Percentiles rank a stretch among this genome's conserved stretches.
Evolutionary conservation across 352 stramenopile species (phyloP).

Genomic region (Saprolegnia diclina): DNA sequence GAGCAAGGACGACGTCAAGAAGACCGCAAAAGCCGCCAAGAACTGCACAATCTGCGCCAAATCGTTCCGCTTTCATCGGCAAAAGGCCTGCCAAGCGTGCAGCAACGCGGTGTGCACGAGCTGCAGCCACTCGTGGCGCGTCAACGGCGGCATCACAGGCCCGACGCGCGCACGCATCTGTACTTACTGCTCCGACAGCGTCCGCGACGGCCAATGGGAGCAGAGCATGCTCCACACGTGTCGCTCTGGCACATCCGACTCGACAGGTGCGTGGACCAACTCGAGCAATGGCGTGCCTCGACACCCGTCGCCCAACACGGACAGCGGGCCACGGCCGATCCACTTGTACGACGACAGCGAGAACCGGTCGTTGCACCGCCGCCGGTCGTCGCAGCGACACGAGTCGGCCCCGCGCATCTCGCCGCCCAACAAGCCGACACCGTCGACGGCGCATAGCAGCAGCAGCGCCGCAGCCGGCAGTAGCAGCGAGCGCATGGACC

Average conservation of each 20-base stretch:
- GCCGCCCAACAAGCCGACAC: conserved; percentile 1
- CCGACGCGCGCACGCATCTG: conserved; percentile 6
- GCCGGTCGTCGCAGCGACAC: not conserved
- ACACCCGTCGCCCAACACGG: not conserved
- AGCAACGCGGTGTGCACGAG: conserved; percentile 11
- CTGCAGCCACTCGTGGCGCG: conserved; percentile 19
- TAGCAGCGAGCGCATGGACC: not conserved
- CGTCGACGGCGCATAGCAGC: not conserved
- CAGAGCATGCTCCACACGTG: not conserved
- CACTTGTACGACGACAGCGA: conserved; percentile 3
- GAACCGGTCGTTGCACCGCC: not conserved
- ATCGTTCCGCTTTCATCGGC: conserved; percentile 18
- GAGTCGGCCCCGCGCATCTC: not conserved
- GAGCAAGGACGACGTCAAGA: not conserved
- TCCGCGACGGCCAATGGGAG: conserved; percentile 10
- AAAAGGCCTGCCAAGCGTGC: conserved; percentile 14
- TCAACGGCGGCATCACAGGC: conserved; percentile 5
- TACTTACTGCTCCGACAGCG: conserved; percentile 19
- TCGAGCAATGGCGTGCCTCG: not conserved
- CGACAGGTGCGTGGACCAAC: conserved; percentile 2
- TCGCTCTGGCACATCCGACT: conserved; percentile 5
- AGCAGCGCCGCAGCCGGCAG: not conserved
- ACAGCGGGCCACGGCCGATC: not conserved
- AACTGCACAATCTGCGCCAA: conserved; percentile 10
- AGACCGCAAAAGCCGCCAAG: not conserved